Conservation (phyloP, 1,139 yeast genomes). For the Yamadazyma epiphylla region DNA sequence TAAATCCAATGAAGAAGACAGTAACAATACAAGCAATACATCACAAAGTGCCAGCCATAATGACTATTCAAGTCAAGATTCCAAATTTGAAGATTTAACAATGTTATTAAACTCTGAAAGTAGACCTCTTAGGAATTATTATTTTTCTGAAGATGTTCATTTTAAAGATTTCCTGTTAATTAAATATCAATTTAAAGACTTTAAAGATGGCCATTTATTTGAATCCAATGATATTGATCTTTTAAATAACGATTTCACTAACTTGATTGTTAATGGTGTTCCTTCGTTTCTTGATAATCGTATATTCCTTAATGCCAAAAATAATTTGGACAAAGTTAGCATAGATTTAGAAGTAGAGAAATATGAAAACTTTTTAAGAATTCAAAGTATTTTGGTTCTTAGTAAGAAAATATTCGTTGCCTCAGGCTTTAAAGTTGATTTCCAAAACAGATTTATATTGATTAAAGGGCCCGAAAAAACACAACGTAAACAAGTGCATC, state of each 20-base stretch:
- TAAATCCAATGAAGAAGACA: background rate
- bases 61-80: constrained; percentile 7
- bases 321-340: background rate
- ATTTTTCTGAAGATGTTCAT: constrained; percentile 61
- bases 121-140: constrained; percentile 44
- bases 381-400: constrained; percentile 5
- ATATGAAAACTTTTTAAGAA: constrained; percentile 6
- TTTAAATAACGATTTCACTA: constrained; percentile 30
- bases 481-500: too few species aligned
- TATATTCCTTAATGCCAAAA: constrained; percentile 4
- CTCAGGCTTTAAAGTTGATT: constrained; percentile 5
- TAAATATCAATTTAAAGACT: constrained; percentile 53
- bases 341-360: constrained; percentile 3
- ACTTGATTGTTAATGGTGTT: constrained; percentile 13
- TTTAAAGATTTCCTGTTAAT: constrained; percentile 58
- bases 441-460: constrained; percentile 3
- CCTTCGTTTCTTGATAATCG: constrained; percentile 28
- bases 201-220: constrained; percentile 49
- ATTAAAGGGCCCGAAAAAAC: too few species aligned
- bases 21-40: too few species aligned
- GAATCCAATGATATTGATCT: constrained; percentile 25
- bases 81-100: constrained; percentile 5
- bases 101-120: constrained; percentile 3
- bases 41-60: too few species aligned
- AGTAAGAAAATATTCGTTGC: constrained; percentile 7